Evolutionary conservation across 1,139 yeast genomes (phyloP), one percentile per base, ranked within the genome.

Genomic region (Pichia sp.): DNA sequence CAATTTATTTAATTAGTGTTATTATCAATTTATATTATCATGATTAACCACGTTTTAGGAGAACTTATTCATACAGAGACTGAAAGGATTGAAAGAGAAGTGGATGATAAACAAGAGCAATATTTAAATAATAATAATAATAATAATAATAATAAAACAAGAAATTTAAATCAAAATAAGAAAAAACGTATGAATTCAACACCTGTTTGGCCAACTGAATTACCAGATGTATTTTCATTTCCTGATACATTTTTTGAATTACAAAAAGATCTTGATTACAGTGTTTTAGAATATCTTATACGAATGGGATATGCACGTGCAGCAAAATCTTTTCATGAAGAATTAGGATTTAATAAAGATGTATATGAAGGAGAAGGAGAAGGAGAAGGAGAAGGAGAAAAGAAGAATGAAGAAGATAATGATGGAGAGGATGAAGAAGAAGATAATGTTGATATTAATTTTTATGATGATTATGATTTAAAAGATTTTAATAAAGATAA

Each of bases 271-370:
- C 9, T 52, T 7, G 43, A 48, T 11, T 36, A 50, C 11, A 32
- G 49, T 2, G 49, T 52, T 5, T 27, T 48, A 8, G 43, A 47
- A 9, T 50, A 52, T 27, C 42, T 52, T 33, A 40, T 47, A 7
- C 40, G 42, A 9, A 47, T 50, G 52, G 55, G 55, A 3, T 50
- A 50, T 35, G 49, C 48, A 1, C 35, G 48, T 10, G 53, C 55
- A 3, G 53, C 51, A 1, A 29, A 40, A 3, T 27, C 40, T 1
- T 52, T 50, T 36, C 28, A 37, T 3, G 30, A 42, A 7, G 53
- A 51, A 25, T 18, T 34, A 36, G 30, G 18, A 1, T 36, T 36
- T 9, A 26, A 18, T 3, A 7, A 18, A 6, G 36, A 6, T 18
- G 18, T 18, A 18, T 18, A 18, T 18, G 18, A 18, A 4, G 10